These are phyloP conservation scores for Russula vinacea DNA, from an alignment of 768 basidiomycete genomes.

Conservation along the genomic window DNA sequence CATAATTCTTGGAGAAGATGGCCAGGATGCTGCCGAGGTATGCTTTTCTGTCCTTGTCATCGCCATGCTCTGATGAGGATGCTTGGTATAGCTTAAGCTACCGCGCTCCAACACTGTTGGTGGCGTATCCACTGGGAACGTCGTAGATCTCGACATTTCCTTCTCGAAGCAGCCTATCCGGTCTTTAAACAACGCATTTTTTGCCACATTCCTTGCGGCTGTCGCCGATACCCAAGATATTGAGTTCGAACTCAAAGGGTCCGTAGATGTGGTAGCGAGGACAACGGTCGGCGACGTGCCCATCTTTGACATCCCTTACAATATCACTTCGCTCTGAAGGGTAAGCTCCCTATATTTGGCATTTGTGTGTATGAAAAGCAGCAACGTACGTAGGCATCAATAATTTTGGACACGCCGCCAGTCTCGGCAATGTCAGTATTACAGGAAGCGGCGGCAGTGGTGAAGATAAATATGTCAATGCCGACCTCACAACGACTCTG, in stretches of 20 bases:
- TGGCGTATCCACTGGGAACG: conserved; percentile 67
- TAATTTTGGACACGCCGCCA: conserved; percentile 52
- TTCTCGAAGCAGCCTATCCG: conserved; percentile 56
- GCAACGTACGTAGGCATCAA: conserved; percentile 47
- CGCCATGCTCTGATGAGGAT: background rate
- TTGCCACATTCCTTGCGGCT: conserved; percentile 54
- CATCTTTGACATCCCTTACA: conserved; percentile 61
- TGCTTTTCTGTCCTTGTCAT: conserved; percentile 24
- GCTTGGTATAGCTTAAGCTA: conserved; percentile 44
- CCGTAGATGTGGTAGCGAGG: conserved; percentile 55
- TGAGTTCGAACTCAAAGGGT: conserved; percentile 51
- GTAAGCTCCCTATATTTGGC: conserved; percentile 30
- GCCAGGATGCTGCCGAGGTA: conserved; percentile 54
- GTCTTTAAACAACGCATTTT: conserved; percentile 53
- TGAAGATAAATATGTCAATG: conserved; percentile 55
- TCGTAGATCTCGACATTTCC: conserved; percentile 55
- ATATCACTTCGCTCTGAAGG: conserved; percentile 56
- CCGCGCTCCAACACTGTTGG: conserved; percentile 50
- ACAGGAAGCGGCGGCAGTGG: conserved; percentile 61
- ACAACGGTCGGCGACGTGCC: conserved; percentile 65
- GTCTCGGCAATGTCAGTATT: conserved; percentile 55
- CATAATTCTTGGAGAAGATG: conserved; percentile 49
- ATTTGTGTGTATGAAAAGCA: background rate
- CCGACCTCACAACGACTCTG: conserved; percentile 56
- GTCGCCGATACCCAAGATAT: conserved; percentile 51